Base-by-base conservation (phyloP, 2,329 filamentous ascomycete species). In the Amphichorda felina region DNA sequence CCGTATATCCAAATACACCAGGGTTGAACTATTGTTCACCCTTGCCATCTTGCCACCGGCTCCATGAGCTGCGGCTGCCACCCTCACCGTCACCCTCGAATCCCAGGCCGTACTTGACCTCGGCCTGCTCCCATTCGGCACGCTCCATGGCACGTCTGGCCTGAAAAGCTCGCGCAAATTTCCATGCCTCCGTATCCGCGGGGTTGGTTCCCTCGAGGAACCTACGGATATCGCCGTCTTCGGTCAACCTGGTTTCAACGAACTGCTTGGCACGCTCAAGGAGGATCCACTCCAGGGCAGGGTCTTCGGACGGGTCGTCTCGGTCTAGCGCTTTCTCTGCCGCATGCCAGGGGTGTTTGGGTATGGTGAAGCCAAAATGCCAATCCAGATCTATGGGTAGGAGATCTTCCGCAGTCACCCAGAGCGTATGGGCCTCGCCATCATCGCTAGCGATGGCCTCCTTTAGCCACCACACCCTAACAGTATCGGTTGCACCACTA, bases 291-390 rank as follows among this genome's bases (percentile, higher is more conserved):
- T 85, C 79, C 18, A 60, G 30, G 7, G 16, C 36, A 8, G 37
- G 33, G 5, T 38, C 28, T 36, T 43, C 16, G 22, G 13, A 49
- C 43, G 9, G 50, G 32, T 66, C 62, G 28, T 67, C 56, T 4
- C 70, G 63, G 9, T 63, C 59, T 11, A 24, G 8, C 8, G 28
- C 17, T 34, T 21, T 21, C 15, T 13, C 30, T 13, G 15, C 15
- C 21, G 33, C 21, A 22, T 11, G 15, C 5, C n/a, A 26, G 21
- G 27, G 33, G 14, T 29, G 18, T 15, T 64, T 59, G 2, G 88
- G 84, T 8, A 95, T 68, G 11, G 68, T 64, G 56, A 96, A 96
- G 36, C 89, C 91, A 52, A 96, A 85, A 45, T 81, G 72, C 86
- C 87, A 96, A 50, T 89, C 81, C 3, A 94, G 63, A 43, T 91